These are phyloP conservation scores for Nothophytophthora sp. DNA, from an alignment of 352 stramenopile genomes.

Conservation along the genomic window DNA sequence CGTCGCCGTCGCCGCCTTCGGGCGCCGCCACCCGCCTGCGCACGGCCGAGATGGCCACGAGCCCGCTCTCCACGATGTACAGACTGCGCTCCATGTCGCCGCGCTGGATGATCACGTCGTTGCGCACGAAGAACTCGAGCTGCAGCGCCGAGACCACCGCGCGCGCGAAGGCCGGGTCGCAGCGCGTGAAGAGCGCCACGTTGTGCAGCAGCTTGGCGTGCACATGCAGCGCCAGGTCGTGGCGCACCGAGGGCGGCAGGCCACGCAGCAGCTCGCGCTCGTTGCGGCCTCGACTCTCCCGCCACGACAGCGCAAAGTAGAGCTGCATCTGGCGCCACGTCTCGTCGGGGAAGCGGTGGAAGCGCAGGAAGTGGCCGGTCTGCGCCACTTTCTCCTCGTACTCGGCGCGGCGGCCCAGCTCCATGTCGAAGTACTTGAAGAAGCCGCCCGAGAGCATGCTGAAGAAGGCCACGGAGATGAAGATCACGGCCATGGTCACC, in stretches of 20 bases:
- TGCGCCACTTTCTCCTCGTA: constrained; percentile 68
- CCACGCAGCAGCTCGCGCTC: constrained; percentile 57
- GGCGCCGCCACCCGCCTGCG: constrained; percentile 11
- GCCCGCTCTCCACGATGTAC: constrained; percentile 71
- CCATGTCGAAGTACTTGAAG: constrained; percentile 71
- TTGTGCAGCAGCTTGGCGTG: constrained; percentile 62
- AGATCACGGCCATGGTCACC: constrained; percentile 55
- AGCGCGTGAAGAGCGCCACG: constrained; percentile 57
- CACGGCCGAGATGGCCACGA: constrained; percentile 62
- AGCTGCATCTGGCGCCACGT: constrained; percentile 76
- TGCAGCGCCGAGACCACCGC: constrained; percentile 66
- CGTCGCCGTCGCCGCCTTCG: neutral
- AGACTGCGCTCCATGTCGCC: constrained; percentile 60
- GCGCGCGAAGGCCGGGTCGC: constrained; percentile 58
- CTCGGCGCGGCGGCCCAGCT: constrained; percentile 59
- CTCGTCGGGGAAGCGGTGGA: constrained; percentile 52
- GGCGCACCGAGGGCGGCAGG: constrained; percentile 46
- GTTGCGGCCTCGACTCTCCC: constrained; percentile 66
- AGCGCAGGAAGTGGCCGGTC: constrained; percentile 62
- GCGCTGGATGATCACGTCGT: constrained; percentile 74
- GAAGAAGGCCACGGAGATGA: constrained; percentile 68
- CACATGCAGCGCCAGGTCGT: constrained; percentile 67
- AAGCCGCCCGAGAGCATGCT: constrained; percentile 76
- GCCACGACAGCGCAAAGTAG: constrained; percentile 71
- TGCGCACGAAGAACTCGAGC: constrained; percentile 72